A percentile compares a stretch with the other conserved stretches of the same genome.
Evolutionary conservation across 495 filamentous ascomycete species (phyloP).

Genomic region (Pseudevernia furfuracea): DNA sequence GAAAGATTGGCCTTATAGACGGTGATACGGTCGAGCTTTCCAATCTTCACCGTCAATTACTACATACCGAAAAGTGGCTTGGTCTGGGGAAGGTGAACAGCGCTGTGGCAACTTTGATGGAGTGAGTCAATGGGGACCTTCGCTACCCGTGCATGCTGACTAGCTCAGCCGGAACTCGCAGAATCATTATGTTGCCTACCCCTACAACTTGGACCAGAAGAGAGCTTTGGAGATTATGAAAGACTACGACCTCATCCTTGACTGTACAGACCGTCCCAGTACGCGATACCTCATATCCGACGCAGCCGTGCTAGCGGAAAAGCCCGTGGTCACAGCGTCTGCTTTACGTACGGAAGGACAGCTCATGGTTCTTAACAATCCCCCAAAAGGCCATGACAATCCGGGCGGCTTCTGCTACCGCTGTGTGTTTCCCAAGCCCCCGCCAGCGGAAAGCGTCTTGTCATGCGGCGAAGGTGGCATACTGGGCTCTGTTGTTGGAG

Average conservation of each 20-base stretch:
- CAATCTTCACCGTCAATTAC: slow-evolving; percentile 88
- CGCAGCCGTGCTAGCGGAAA: slow-evolving; percentile 66
- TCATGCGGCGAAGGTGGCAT: slow-evolving; percentile 90
- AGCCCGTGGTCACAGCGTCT: slow-evolving; percentile 80
- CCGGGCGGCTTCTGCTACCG: slow-evolving; percentile 66
- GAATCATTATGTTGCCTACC: slow-evolving; percentile 53
- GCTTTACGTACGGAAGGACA: slow-evolving; percentile 83
- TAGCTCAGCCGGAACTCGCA: slow-evolving; percentile 56
- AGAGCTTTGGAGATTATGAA: slow-evolving; percentile 57
- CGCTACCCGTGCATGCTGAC: slow-evolving; percentile 10
- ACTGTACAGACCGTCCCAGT: slow-evolving; percentile 89
- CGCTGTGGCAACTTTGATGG: slow-evolving; percentile 56
- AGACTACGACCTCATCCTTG: slow-evolving; percentile 75
- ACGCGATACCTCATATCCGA: slow-evolving; percentile 92
- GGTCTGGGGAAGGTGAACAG: slow-evolving; percentile 79
- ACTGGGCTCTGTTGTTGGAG: slow-evolving; percentile 82
- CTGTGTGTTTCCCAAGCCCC: slow-evolving; percentile 83
- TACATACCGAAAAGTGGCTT: slow-evolving; percentile 62
- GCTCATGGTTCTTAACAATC: slow-evolving; percentile 66
- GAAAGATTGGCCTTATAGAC: slow-evolving; percentile 76
- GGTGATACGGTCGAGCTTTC: slow-evolving; percentile 81
- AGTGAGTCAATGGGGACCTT: slow-evolving; percentile 40
- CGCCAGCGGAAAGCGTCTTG: slow-evolving; percentile 66
- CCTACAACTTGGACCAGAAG: slow-evolving; percentile 51
- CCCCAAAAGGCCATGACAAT: slow-evolving; percentile 39